Evolutionary conservation across 768 basidiomycete species (phyloP).

Genomic region (Pleurotus cornucopiae): DNA sequence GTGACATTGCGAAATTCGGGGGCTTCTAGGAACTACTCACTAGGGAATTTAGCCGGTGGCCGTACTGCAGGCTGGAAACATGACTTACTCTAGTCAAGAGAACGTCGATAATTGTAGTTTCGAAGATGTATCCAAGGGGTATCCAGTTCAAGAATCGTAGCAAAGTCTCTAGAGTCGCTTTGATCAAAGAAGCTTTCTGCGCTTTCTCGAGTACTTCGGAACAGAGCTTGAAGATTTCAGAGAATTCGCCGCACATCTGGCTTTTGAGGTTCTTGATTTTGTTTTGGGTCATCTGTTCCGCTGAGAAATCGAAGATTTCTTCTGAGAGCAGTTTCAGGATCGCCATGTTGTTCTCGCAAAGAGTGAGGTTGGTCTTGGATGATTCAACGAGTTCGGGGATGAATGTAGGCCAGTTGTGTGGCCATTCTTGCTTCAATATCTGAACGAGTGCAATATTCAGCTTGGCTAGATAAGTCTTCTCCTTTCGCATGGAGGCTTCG

Average conservation of each 20-base stretch:
- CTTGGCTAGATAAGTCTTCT: constrained; percentile 95
- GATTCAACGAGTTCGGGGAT: constrained; percentile 96
- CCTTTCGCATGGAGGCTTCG: constrained; percentile 80
- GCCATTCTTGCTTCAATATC: constrained; percentile 99
- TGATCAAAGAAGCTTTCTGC: constrained; percentile 93
- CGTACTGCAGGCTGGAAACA: constrained; percentile 3
- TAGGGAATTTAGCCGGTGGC: constrained; percentile 12
- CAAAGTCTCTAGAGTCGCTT: constrained; percentile 90
- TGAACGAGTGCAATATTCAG: constrained; percentile 95
- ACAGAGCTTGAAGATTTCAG: constrained; percentile 97
- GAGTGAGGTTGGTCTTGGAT: constrained; percentile 90
- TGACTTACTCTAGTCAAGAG: constrained; percentile 81
- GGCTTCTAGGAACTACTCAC: constrained; percentile 84
- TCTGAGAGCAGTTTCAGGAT: constrained; percentile 96
- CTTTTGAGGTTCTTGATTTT: constrained; percentile 98
- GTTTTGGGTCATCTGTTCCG: constrained; percentile 97
- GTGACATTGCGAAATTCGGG: constrained; percentile 97
- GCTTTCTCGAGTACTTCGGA: constrained; percentile 96
- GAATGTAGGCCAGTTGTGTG: constrained; percentile 97
- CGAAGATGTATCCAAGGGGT: constrained; percentile 97
- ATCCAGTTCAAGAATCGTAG: constrained; percentile 99
- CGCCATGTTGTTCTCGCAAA: constrained; percentile 99
- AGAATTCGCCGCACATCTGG: constrained; percentile 96
- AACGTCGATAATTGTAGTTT: constrained; percentile 94
- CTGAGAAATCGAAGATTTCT: constrained; percentile 98